Conservation (phyloP, 2,329 filamentous ascomycete genomes). For the Aureobasidium sp. region DNA sequence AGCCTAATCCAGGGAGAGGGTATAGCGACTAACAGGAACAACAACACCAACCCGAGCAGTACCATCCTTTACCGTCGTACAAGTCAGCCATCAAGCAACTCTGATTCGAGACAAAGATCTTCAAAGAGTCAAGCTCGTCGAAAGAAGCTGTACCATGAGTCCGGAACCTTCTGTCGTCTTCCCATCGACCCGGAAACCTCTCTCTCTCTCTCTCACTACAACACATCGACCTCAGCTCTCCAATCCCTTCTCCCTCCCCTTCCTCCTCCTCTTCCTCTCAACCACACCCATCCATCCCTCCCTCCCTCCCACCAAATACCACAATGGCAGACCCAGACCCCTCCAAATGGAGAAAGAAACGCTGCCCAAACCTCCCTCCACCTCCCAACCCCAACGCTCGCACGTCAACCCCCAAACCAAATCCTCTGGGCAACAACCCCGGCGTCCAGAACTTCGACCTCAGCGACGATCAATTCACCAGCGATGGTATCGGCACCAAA, state of each 20-base stretch:
- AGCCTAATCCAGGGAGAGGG: too few species aligned
- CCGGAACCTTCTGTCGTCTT: not conserved
- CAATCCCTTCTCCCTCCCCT: not conserved
- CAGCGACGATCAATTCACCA: not conserved
- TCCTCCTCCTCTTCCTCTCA: too few species aligned
- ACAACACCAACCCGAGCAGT: too few species aligned
- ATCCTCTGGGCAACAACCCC: not conserved
- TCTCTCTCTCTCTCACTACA: not conserved
- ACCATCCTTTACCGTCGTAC: too few species aligned
- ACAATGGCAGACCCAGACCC: not conserved
- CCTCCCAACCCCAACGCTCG: not conserved
- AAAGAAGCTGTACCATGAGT: not conserved
- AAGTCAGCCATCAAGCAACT: not conserved
- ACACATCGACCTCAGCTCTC: not conserved
- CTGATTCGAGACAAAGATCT: not conserved
- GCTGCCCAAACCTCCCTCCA: not conserved
- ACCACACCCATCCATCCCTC: too few species aligned
- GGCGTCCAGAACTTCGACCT: constrained; percentile 1
- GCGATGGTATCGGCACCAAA: not conserved
- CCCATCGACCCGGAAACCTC: not conserved
- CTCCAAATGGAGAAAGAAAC: not conserved
- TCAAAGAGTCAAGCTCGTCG: not conserved
- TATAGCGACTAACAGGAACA: too few species aligned
- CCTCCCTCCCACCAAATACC: not conserved
- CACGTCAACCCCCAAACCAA: not conserved